A percentile compares a stretch with the other conserved stretches of the same genome.
phyloP scores from a whole-genome alignment of 2,329 filamentous ascomycete genomes.

The Paracoccidioides brasiliensis region DNA sequence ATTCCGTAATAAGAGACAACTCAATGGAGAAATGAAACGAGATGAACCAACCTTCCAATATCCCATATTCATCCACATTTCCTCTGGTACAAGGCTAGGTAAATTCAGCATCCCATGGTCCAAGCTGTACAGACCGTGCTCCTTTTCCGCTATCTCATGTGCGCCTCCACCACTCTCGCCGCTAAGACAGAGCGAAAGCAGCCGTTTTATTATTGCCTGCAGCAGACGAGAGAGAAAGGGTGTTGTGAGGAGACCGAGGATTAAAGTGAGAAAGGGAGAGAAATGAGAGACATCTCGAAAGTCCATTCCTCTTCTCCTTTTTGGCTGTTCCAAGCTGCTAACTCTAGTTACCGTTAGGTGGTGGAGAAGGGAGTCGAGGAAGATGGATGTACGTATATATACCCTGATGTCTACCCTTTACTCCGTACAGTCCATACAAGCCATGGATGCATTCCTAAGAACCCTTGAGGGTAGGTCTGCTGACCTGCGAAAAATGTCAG shows the following conservation, averaged over 20 bases:
- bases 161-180: neutral
- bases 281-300: neutral
- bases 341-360: too few species aligned
- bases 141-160: neutral
- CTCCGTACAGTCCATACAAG: too few species aligned
- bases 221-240: neutral
- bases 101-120: slow-evolving; percentile 46
- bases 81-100: slow-evolving; percentile 28
- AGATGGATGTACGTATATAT: too few species aligned
- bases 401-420: too few species aligned
- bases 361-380: too few species aligned
- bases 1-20: too few species aligned
- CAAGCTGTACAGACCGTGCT: slow-evolving; percentile 33
- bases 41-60: slow-evolving; percentile 38
- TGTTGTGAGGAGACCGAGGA: neutral
- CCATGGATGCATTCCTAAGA: too few species aligned
- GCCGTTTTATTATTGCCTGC: neutral
- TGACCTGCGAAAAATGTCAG: too few species aligned
- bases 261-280: neutral
- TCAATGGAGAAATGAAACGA: neutral
- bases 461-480: too few species aligned
- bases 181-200: neutral
- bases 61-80: slow-evolving; percentile 54
- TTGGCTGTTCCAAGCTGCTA: too few species aligned
- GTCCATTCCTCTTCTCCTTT: neutral